These are phyloP conservation scores for Hippophae rhamnoides DNA, from an alignment of 306 rosid species.

Conservation along the genomic window DNA sequence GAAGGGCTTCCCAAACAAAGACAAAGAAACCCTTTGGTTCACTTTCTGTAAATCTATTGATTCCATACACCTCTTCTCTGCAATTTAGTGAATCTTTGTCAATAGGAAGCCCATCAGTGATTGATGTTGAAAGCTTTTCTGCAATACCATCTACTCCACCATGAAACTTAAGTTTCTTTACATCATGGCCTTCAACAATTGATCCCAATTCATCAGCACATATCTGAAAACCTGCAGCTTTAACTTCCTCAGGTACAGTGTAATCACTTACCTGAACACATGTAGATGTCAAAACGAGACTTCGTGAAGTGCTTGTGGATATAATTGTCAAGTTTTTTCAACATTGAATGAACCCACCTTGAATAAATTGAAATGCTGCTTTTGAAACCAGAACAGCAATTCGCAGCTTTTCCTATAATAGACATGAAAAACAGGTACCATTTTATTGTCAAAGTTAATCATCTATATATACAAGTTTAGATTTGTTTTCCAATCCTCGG, in stretches of 20 bases:
- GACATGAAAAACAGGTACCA: too few relatives aligned
- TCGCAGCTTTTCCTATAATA: slow-evolving; percentile 65
- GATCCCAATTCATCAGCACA: slow-evolving; percentile 86
- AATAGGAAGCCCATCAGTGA: slow-evolving; percentile 38
- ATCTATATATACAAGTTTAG: too few relatives aligned
- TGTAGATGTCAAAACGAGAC: slow-evolving; percentile 26
- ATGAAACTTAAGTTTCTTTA: slow-evolving; percentile 61
- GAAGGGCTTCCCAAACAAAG: slow-evolving; percentile 97
- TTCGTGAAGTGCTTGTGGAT: slow-evolving; percentile 4
- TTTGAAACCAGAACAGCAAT: slow-evolving; percentile 80
- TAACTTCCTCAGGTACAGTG: slow-evolving; percentile 56
- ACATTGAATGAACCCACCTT: slow-evolving; percentile 35
- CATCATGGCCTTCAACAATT: slow-evolving; percentile 75
- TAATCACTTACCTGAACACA: slow-evolving; percentile 58
- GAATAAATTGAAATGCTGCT: slow-evolving; percentile 78
- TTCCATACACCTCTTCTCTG: slow-evolving; percentile 58
- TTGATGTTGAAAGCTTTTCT: slow-evolving; percentile 55
- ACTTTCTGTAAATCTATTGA: slow-evolving; percentile 74
- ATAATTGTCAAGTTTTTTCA: slow-evolving; percentile 1
- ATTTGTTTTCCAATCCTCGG: too few relatives aligned
- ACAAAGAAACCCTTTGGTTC: slow-evolving; percentile 57
- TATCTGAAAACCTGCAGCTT: slow-evolving; percentile 70
- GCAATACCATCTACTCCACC: slow-evolving; percentile 68
- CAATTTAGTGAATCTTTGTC: slow-evolving; percentile 29
- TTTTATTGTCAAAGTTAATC: too few relatives aligned